These are phyloP conservation scores for Tolypocladium nubicola DNA, from an alignment of 2,329 filamentous ascomycete species.

Conservation along the genomic window DNA sequence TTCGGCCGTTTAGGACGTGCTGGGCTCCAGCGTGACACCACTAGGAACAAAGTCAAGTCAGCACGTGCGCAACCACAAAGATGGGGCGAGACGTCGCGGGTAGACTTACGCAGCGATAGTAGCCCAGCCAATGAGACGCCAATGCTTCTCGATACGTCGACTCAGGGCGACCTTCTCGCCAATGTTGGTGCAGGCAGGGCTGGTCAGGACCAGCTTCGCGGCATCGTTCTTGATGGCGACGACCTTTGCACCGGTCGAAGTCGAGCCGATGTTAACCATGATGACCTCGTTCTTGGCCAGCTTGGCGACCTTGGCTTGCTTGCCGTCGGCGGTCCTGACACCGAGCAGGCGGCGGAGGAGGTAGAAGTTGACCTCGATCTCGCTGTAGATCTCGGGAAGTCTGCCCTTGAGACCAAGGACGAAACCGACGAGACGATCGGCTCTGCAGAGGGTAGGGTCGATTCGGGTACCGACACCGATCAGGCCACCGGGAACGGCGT, in stretches of 20 bases:
- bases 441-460: constrained; percentile 95
- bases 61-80: neutral
- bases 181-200: constrained; percentile 90
- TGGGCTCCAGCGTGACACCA: constrained; percentile 44
- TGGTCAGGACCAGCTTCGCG: constrained; percentile 86
- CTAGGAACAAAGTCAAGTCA: constrained; percentile 17
- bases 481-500: constrained; percentile 91
- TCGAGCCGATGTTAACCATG: constrained; percentile 99
- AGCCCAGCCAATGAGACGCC: constrained; percentile 89
- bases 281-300: constrained; percentile 96
- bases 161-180: constrained; percentile 96
- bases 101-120: constrained; percentile 58
- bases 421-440: constrained; percentile 96
- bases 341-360: constrained; percentile 85
- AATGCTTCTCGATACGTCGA: constrained; percentile 98
- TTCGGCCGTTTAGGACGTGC: constrained; percentile 24
- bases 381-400: constrained; percentile 93
- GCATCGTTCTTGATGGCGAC: constrained; percentile 96
- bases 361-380: constrained; percentile 99
- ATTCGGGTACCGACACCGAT: constrained; percentile 98
- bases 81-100: neutral
- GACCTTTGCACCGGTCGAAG: constrained; percentile 94
- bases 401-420: constrained; percentile 90
- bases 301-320: constrained; percentile 99
- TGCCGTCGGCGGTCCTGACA: constrained; percentile 95